Evolutionary conservation across 2,329 filamentous ascomycete species (phyloP), one percentile per base, ranked within the genome.

Genomic region (Diaporthe sp.): DNA sequence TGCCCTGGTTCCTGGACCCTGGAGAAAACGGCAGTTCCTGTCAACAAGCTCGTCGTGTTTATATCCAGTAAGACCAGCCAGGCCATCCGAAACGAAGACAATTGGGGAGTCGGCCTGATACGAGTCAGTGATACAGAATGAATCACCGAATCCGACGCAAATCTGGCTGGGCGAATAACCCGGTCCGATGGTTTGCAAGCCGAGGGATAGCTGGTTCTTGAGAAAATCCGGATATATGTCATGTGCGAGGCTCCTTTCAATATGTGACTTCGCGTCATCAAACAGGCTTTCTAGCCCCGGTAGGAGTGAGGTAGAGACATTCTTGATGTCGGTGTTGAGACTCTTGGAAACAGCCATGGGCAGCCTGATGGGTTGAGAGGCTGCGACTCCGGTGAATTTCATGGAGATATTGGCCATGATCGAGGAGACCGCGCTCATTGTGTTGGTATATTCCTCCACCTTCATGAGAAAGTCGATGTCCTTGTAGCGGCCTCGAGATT

Each of bases 211-310:
- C 22, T 76, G 74, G 3, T 67, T 58, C 15, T 76, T 76, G 39
- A 74, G 53, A n/a, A 76, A 76, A 9, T 76, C 74, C 0, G 74
- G 74, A 28, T 76, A 76, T 0, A 74, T 61, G 10, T 74, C 72
- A 19, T 71, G 72, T 5, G 72, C 42, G 8, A 76, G 49, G n/a
- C 67, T 71, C 25, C 59, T 59, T 19, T 76, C 72, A 12, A 74
- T 46, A 8, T 49, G 61, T 3, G 28, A 7, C 13, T 58, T 59
- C 0, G 72, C 72, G n/a, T 76, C 74, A 19, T 74, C 72, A 19
- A 76, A 74, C 0, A 76, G n/a, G 5, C n/a, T 55, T 42, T 70
- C 58, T 10, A 76, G 25, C 13, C 39, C 61, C 4, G 74, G 74
- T 8, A 76, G 65, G 3, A 74, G 46, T 4, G 57, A 25, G 31